A percentile compares a stretch with the other conserved stretches of the same genome.
phyloP scores from a whole-genome alignment of 148 eudicot genomes.

The Cornus suecica region DNA sequence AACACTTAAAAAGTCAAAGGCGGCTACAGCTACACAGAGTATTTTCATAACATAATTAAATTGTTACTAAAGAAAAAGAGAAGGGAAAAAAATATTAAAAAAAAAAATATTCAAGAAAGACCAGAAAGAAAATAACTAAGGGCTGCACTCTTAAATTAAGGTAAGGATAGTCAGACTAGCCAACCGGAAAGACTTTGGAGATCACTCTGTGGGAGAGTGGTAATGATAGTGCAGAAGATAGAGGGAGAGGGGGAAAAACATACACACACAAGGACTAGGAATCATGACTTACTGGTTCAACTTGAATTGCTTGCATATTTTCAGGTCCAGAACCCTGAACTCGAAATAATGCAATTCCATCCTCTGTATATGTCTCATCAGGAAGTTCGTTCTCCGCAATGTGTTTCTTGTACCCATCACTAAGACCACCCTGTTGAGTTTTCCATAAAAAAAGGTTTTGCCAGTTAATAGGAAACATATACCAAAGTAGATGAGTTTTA shows the following conservation, averaged over 20 bases:
- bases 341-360: conserved; percentile 69
- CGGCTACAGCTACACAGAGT: conserved; percentile 8
- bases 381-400: conserved; percentile 56
- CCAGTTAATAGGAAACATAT: background rate
- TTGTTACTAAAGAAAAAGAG: background rate
- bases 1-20: too few relatives aligned
- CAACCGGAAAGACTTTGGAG: too few relatives aligned
- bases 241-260: too few relatives aligned
- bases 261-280: background rate
- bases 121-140: background rate
- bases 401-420: conserved; percentile 65
- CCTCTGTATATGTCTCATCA: conserved; percentile 67
- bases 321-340: conserved; percentile 89
- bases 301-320: conserved; percentile 97
- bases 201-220: too few relatives aligned
- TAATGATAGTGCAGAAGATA: background rate
- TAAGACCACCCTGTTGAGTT: conserved; percentile 67
- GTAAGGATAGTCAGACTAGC: too few relatives aligned
- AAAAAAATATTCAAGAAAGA: background rate
- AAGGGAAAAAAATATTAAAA: background rate
- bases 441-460: conserved; percentile 11
- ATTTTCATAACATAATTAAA: background rate
- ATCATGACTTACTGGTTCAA: conserved; percentile 54
- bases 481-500: background rate
- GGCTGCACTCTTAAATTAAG: background rate